Conservation (phyloP, 345 rosid genomes). For the Syzygium aqueum region DNA sequence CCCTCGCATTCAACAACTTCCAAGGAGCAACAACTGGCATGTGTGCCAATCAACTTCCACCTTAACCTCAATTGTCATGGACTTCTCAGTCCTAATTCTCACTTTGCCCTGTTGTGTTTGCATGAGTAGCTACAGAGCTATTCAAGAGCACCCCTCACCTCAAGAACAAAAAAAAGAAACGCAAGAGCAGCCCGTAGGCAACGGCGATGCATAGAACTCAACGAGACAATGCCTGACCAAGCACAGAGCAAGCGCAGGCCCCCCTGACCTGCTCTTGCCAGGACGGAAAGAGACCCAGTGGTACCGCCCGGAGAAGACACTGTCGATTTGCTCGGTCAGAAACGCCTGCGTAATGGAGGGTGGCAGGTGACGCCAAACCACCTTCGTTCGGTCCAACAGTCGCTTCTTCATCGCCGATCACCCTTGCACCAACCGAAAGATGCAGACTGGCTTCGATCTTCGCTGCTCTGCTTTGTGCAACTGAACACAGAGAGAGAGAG, state of each 20-base stretch:
- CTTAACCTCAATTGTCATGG: background rate
- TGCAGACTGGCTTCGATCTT: background rate
- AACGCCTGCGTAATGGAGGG: conserved; percentile 36
- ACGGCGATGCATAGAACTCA: background rate
- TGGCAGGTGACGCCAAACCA: conserved; percentile 66
- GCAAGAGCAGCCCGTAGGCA: background rate
- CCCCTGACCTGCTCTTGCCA: conserved; percentile 50
- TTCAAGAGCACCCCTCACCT: background rate
- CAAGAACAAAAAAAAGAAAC: no score
- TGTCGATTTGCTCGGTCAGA: conserved; percentile 47
- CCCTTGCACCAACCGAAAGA: background rate
- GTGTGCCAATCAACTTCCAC: background rate
- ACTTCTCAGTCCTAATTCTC: background rate
- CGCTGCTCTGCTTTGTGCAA: background rate
- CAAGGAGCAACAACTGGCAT: background rate
- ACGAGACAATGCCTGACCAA: background rate
- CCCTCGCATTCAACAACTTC: background rate
- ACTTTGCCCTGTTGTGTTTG: background rate
- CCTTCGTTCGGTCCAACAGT: conserved; percentile 54
- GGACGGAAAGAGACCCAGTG: conserved; percentile 50
- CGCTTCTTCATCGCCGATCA: conserved; percentile 33
- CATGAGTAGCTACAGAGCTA: background rate
- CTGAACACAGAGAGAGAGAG: background rate
- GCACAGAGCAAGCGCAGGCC: background rate
- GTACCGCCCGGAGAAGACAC: conserved; percentile 43